Base-by-base conservation (phyloP, 345 rosid genomes). In the Aethionema arabicum region DNA sequence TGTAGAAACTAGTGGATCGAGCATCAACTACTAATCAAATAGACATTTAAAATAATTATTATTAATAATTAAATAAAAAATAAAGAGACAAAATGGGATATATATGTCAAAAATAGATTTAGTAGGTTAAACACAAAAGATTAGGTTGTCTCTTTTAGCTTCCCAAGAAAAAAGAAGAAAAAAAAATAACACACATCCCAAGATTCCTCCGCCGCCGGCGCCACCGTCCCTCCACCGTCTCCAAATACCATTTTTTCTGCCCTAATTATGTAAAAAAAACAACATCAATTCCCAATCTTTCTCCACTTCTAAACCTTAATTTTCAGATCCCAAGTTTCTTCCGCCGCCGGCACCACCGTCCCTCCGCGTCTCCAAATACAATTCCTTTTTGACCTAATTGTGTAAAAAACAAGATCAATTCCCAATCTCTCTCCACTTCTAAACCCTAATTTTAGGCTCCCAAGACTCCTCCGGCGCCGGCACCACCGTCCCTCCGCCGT, bases 111-210 rank as follows among this genome's bases (percentile, higher is more conserved):
- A 36, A 38, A 58, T 0, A 52, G 61, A 59, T 58, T 72, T 65
- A 72, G 76, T 72, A 65, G 71, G 76, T 65, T 65, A 66, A 72
- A 65, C 76, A 65, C 67, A 65, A 59, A 70, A 72, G 67, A 72
- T 72, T 72, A 72, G 71, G 71, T 72, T 72, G 76, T 65, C 76
- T 59, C 76, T 72, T 45, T 45, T 50, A 72, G 45, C 63, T 65
- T 59, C 67, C 71, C 67, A 59, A 65, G 39, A 65, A 72, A 59
- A 39, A 71, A 59, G 59, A 37, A 59, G 59, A 32, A 65, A 72
- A 59, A 39, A 71, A 59, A 65, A 37, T 9, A 21, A 72, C 46
- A 65, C 67, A 59, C 62, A 46, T 59, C 52, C 67, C 76, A 65
- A 72, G 43, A 72, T 59, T 53, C 52, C 56, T 51, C 66, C 45